phyloP scores from a whole-genome alignment of 75 land plant genomes.

The Pseudotsuga menziesii region DNA sequence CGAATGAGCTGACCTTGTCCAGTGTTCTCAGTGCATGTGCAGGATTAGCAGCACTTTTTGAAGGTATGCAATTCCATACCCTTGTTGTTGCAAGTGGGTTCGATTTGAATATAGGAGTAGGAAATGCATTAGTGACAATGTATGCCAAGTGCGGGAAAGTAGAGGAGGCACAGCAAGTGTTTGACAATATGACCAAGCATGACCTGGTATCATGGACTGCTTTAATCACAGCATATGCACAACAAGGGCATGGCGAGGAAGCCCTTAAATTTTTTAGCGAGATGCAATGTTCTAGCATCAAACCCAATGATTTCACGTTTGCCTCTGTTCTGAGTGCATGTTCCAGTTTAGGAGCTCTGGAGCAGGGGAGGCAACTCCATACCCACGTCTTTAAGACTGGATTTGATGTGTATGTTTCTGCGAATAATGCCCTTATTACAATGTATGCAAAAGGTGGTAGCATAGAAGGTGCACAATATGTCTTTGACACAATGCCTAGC shows the following conservation, averaged over 20 bases:
- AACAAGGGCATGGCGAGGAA: conserved; percentile 1
- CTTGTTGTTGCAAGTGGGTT: too few species aligned
- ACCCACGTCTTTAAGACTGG: not conserved
- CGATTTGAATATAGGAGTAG: too few species aligned
- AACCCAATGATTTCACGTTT: conserved; percentile 9
- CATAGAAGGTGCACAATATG: conserved; percentile 2
- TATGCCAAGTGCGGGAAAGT: conserved; percentile 15
- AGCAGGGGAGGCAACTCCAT: conserved; percentile 10
- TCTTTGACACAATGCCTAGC: conserved; percentile 2
- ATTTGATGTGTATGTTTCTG: not conserved
- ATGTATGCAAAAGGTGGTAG: conserved; percentile 15
- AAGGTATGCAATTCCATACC: too few species aligned
- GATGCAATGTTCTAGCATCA: not conserved
- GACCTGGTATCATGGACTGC: conserved; percentile 27
- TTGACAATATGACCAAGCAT: conserved; percentile 3
- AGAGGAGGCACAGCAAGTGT: conserved; percentile 12
- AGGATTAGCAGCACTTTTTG: too few species aligned
- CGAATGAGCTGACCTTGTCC: too few species aligned
- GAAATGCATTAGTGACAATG: too few species aligned
- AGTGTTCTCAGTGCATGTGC: too few species aligned
- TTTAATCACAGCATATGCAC: conserved; percentile 4
- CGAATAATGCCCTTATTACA: conserved; percentile 6
- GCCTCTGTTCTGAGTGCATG: conserved; percentile 8
- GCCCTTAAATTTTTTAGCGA: conserved; percentile 7
- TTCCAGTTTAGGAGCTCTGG: not conserved